Conservation (phyloP, 441 rosid genomes). For the Melastoma candidum region DNA sequence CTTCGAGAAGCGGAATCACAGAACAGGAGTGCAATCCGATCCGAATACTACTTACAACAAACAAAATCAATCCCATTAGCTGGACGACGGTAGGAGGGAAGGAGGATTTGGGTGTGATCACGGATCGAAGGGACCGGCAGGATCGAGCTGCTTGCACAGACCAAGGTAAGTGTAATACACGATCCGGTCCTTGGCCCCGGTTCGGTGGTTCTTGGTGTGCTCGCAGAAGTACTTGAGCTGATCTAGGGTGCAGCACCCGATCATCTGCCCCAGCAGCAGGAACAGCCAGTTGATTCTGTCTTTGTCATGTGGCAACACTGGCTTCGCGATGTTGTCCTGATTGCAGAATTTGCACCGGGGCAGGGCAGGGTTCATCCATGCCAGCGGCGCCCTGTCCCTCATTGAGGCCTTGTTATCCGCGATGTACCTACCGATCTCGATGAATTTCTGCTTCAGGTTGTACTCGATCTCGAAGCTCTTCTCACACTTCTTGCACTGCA, state of each 20-base stretch:
- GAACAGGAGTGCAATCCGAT: too few relatives aligned
- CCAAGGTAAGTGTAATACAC: conserved; percentile 33
- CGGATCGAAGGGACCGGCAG: conserved; percentile 21
- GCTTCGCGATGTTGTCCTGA: conserved; percentile 21
- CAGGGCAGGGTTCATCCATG: conserved; percentile 33
- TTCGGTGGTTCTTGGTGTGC: conserved; percentile 37
- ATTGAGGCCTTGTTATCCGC: conserved; percentile 19
- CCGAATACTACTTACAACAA: too few relatives aligned
- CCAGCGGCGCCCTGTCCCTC: conserved; percentile 33
- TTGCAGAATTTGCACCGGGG: conserved; percentile 25
- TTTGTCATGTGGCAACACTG: conserved; percentile 3
- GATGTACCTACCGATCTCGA: conserved; percentile 20
- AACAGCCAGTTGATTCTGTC: conserved; percentile 35
- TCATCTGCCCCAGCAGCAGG: conserved; percentile 34
- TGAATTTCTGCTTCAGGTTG: conserved; percentile 26
- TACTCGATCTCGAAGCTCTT: conserved; percentile 16
- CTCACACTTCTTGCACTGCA: conserved; percentile 31
- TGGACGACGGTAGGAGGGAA: too few relatives aligned
- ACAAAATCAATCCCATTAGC: too few relatives aligned
- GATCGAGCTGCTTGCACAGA: conserved; percentile 31
- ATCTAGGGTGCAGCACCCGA: conserved; percentile 34
- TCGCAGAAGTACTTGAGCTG: conserved; percentile 41
- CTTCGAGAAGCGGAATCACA: too few relatives aligned
- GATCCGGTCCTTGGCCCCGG: conserved; percentile 48
- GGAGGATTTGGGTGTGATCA: too few relatives aligned